Percentiles rank a stretch among this genome's conserved stretches.
These are phyloP conservation scores for Rhodotorula sp. DNA, from an alignment of 1,284 basidiomycete genomes.

Conservation along the genomic window DNA sequence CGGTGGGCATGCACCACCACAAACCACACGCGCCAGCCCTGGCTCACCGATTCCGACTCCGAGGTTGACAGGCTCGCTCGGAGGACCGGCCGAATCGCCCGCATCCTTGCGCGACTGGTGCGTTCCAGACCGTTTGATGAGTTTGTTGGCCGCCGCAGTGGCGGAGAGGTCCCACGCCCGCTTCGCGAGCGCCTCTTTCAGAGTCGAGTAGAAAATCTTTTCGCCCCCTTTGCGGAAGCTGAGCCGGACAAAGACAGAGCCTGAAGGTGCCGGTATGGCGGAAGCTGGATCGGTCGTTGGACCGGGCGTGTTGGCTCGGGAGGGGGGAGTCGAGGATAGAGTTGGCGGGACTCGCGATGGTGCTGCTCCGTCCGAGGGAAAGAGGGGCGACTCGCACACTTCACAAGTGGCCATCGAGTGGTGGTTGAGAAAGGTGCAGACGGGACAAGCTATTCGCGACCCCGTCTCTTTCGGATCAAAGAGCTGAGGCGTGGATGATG, in stretches of 20 bases:
- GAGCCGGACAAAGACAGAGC: conserved; percentile 53
- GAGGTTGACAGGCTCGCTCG: neutral
- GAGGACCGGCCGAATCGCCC: neutral
- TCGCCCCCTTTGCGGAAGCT: conserved; percentile 91
- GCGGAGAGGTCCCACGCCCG: conserved; percentile 68
- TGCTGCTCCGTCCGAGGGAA: conserved; percentile 37
- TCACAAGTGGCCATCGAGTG: conserved; percentile 75
- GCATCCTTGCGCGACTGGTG: neutral
- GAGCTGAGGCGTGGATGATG: neutral
- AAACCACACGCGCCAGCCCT: conserved; percentile 66
- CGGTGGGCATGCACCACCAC: conserved; percentile 59
- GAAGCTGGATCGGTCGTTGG: conserved; percentile 48
- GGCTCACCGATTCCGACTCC: conserved; percentile 54
- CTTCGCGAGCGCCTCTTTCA: conserved; percentile 72
- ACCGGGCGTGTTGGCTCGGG: conserved; percentile 59
- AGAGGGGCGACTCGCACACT: conserved; percentile 75
- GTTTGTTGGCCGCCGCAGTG: neutral
- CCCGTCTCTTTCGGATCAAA: conserved; percentile 10
- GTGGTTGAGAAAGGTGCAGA: conserved; percentile 91
- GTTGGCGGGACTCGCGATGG: conserved; percentile 39
- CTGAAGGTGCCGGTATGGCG: neutral
- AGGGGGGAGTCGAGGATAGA: conserved; percentile 51
- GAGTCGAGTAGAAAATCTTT: conserved; percentile 72
- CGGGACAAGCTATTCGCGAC: conserved; percentile 63
- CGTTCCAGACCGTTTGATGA: conserved; percentile 48